Percentiles rank a stretch among this genome's conserved stretches.
Conservation (phyloP, 1,284 basidiomycete genomes). For the Tremellales sp. region DNA sequence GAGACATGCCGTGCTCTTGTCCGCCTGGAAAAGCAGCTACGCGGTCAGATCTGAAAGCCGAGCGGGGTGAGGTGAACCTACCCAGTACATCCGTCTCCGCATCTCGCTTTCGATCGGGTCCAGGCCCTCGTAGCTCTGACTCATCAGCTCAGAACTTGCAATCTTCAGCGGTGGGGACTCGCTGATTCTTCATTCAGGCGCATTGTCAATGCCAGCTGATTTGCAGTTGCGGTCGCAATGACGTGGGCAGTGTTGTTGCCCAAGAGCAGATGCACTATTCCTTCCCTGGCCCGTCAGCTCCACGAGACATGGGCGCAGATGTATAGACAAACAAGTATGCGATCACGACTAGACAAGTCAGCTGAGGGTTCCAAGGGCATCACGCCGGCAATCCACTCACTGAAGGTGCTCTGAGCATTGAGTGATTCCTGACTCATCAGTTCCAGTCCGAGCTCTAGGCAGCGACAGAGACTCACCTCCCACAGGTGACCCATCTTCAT, state of each 20-base stretch:
- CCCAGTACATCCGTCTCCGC: slow-evolving; percentile 36
- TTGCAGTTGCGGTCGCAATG: slow-evolving; percentile 32
- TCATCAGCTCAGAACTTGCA: slow-evolving; percentile 9
- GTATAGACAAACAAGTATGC: slow-evolving; percentile 15
- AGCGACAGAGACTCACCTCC: slow-evolving; percentile 22
- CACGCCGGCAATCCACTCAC: slow-evolving; percentile 8
- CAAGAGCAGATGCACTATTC: slow-evolving; percentile 18
- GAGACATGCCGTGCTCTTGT: slow-evolving; percentile 38
- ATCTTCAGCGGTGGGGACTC: slow-evolving; percentile 2
- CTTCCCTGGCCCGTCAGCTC: slow-evolving; percentile 13
- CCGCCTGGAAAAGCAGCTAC: slow-evolving; percentile 40
- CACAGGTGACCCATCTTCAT: slow-evolving; percentile 33
- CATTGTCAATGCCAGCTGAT: slow-evolving; percentile 37
- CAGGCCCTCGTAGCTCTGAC: slow-evolving; percentile 31
- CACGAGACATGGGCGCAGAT: not conserved
- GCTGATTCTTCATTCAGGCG: slow-evolving; percentile 38
- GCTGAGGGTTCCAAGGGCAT: not conserved
- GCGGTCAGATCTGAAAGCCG: not conserved
- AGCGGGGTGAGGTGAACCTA: not conserved
- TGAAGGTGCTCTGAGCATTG: slow-evolving; percentile 14
- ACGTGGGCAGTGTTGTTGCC: slow-evolving; percentile 44
- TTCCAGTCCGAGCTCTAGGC: slow-evolving; percentile 7
- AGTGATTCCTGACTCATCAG: slow-evolving; percentile 16
- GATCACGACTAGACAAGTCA: slow-evolving; percentile 19
- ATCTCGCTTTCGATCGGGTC: slow-evolving; percentile 40